Evolutionary conservation across 176 grass and related monocot species (phyloP).

Genomic region (Neostapfia colusana): DNA sequence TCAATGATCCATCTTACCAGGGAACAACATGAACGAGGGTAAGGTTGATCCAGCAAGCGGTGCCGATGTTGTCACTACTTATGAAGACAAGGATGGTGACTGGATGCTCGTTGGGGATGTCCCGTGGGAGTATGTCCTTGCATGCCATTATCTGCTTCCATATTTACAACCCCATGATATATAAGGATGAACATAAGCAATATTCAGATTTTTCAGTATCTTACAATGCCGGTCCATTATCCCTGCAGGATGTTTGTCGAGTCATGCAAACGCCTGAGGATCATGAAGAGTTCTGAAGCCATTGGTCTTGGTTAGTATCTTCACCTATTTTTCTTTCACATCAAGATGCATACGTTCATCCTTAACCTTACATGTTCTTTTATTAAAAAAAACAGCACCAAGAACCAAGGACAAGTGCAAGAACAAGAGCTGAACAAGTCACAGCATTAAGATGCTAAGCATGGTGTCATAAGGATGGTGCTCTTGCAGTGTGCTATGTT

Average conservation of each 20-base stretch:
- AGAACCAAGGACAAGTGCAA: constrained; percentile 87
- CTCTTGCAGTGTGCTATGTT: constrained; percentile 57
- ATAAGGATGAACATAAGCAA: constrained; percentile 11
- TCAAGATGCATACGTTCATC: constrained; percentile 31
- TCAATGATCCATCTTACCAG: constrained; percentile 28
- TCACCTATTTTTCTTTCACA: constrained; percentile 29
- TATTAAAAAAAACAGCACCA: constrained; percentile 59
- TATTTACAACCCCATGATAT: constrained; percentile 22
- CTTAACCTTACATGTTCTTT: neutral
- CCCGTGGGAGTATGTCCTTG: constrained; percentile 81
- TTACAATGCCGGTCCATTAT: constrained; percentile 25
- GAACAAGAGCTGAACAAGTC: constrained; percentile 73
- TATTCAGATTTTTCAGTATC: constrained; percentile 26
- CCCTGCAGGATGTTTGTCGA: constrained; percentile 93
- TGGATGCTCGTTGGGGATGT: constrained; percentile 98
- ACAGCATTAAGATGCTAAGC: constrained; percentile 48
- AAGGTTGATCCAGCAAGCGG: constrained; percentile 64
- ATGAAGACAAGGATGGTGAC: constrained; percentile 95
- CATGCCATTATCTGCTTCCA: neutral
- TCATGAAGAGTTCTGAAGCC: constrained; percentile 98
- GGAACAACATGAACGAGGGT: constrained; percentile 56
- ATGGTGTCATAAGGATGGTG: constrained; percentile 55
- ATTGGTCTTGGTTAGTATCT: constrained; percentile 81
- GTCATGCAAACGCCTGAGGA: constrained; percentile 94
- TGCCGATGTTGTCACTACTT: constrained; percentile 82